These are phyloP conservation scores for Xylariaceae sp. DNA, from an alignment of 2,329 filamentous ascomycete genomes.

Conservation along the genomic window DNA sequence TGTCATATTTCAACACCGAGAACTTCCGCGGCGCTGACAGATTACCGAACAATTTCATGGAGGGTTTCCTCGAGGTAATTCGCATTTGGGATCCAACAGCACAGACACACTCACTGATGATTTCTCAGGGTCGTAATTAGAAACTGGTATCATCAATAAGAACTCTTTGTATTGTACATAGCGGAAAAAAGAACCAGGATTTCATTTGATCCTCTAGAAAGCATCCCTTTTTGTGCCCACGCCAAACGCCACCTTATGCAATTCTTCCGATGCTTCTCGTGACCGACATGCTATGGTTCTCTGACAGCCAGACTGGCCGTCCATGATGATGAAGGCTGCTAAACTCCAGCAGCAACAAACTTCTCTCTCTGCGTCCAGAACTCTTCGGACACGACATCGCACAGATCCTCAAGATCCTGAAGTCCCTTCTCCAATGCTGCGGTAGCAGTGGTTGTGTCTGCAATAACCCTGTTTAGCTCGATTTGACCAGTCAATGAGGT, in stretches of 20 bases:
- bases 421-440: constrained; percentile 89
- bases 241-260: constrained; percentile 32
- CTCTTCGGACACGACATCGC: constrained; percentile 89
- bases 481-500: neutral
- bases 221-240: neutral
- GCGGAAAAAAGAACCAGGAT: constrained; percentile 4
- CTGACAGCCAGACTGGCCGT: neutral
- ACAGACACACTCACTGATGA: constrained; percentile 18
- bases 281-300: neutral
- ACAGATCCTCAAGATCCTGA: constrained; percentile 83
- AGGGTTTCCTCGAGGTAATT: constrained; percentile 88
- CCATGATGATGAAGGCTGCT: neutral
- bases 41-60: constrained; percentile 87
- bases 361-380: constrained; percentile 69
- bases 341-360: constrained; percentile 41
- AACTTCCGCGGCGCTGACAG: constrained; percentile 71
- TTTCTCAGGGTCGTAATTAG: constrained; percentile 55
- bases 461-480: constrained; percentile 10
- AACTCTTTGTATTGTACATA: constrained; percentile 35
- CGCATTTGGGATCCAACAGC: neutral
- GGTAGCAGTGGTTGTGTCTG: constrained; percentile 76
- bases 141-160: constrained; percentile 30
- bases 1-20: constrained; percentile 94
- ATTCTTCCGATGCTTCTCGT: constrained; percentile 9
- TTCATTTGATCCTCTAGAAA: too few relatives aligned